Percentiles rank a stretch among this genome's conserved stretches.
These are phyloP conservation scores for Mycena indigotica DNA, from an alignment of 768 basidiomycete species.

Conservation along the genomic window DNA sequence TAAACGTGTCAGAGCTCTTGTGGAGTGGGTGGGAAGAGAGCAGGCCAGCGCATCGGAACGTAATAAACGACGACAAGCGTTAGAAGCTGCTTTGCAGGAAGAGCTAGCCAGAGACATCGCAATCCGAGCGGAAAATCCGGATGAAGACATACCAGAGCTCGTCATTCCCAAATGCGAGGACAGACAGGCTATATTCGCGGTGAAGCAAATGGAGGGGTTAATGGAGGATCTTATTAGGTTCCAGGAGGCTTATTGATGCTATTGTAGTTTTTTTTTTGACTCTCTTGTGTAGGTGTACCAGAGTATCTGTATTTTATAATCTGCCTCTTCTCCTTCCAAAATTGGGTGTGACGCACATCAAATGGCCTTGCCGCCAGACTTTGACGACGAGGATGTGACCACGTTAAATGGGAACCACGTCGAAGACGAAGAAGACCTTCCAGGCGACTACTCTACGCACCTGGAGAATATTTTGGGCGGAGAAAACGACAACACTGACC, in stretches of 20 bases:
- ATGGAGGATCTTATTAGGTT: constrained; percentile 89
- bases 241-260: constrained; percentile 77
- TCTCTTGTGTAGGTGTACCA: constrained; percentile 24
- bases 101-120: constrained; percentile 22
- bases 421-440: constrained; percentile 43
- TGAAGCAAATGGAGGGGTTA: constrained; percentile 87
- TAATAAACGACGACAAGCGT: constrained; percentile 64
- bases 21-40: constrained; percentile 93
- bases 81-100: constrained; percentile 57
- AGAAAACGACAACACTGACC: constrained; percentile 36
- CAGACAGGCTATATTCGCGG: constrained; percentile 44
- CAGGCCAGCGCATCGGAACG: constrained; percentile 78
- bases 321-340: background rate
- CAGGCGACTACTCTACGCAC: constrained; percentile 64
- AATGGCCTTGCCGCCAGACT: constrained; percentile 11
- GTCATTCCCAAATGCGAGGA: constrained; percentile 24
- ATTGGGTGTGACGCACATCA: background rate
- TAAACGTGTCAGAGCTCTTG: constrained; percentile 85
- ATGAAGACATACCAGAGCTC: constrained; percentile 26
- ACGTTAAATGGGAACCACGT: constrained; percentile 42
- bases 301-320: too few species aligned
- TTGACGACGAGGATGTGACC: constrained; percentile 13
- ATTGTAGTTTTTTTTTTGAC: background rate
- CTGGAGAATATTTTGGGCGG: constrained; percentile 68
- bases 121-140: background rate